Conservation (phyloP, 139 green algal genomes). For the Chlorella sp. region DNA sequence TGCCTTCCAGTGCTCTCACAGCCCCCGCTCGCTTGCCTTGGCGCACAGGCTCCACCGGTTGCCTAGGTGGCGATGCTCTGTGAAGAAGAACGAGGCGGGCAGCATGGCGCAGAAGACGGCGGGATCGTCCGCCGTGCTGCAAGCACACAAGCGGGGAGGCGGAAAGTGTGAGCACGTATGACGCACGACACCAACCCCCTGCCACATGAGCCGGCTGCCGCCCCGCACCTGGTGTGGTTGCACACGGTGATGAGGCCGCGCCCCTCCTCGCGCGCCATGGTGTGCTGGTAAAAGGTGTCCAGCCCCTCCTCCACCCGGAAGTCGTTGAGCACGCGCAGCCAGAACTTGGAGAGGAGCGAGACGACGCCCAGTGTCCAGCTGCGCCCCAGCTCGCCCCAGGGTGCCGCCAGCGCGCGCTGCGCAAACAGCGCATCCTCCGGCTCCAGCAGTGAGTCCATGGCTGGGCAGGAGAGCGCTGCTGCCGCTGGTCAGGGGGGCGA, state of each 20-base stretch:
- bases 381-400: constrained; percentile 69
- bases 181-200: neutral
- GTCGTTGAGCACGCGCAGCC: constrained; percentile 64
- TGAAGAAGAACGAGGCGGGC: constrained; percentile 76
- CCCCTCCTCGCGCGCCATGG: constrained; percentile 36
- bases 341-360: constrained; percentile 54
- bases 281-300: constrained; percentile 36
- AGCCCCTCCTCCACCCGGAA: constrained; percentile 39
- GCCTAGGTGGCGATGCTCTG: constrained; percentile 63
- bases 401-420: constrained; percentile 39
- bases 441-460: constrained; percentile 45
- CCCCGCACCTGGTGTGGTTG: constrained; percentile 78
- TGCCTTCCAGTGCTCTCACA: too few species aligned
- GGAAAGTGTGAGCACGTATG: neutral
- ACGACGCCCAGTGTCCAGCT: constrained; percentile 62
- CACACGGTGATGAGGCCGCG: constrained; percentile 73
- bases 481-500: too few species aligned
- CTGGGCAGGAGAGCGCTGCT: neutral
- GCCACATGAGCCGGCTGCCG: neutral
- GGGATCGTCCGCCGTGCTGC: constrained; percentile 91
- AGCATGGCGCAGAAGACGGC: constrained; percentile 73
- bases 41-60: constrained; percentile 88
- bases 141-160: neutral
- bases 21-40: neutral
- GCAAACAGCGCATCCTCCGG: constrained; percentile 30